A percentile compares a stretch with the other conserved stretches of the same genome.
These are phyloP conservation scores for Xylariaceae sp. DNA, from an alignment of 2,329 filamentous ascomycete species.

Conservation along the genomic window DNA sequence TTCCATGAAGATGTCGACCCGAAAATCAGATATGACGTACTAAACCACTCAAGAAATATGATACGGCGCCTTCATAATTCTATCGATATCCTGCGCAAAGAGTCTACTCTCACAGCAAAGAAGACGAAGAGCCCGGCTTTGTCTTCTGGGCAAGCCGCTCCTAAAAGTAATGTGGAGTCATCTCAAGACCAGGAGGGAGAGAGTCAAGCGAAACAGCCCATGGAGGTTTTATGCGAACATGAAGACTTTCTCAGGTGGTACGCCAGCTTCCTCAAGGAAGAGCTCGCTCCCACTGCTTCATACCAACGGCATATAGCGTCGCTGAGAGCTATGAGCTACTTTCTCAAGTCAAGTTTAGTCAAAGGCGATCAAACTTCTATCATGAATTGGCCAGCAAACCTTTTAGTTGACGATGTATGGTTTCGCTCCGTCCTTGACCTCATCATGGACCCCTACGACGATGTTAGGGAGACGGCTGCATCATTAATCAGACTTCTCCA, in stretches of 20 bases:
- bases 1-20: conserved; percentile 82
- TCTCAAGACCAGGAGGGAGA: conserved; percentile 1
- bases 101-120: conserved; percentile 33
- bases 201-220: conserved; percentile 22
- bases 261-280: conserved; percentile 61
- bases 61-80: conserved; percentile 68
- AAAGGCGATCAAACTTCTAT: conserved; percentile 42
- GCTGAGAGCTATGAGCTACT: conserved; percentile 61
- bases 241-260: conserved; percentile 70
- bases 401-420: conserved; percentile 45
- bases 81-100: conserved; percentile 47
- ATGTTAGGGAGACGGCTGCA: conserved; percentile 63
- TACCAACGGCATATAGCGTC: conserved; percentile 86
- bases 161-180: neutral
- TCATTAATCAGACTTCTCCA: conserved; percentile 47
- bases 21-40: conserved; percentile 75
- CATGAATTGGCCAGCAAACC: conserved; percentile 35
- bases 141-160: neutral
- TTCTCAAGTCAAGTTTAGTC: conserved; percentile 50
- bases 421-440: conserved; percentile 68
- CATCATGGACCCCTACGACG: conserved; percentile 85
- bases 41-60: conserved; percentile 69
- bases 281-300: conserved; percentile 74
- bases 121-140: conserved; percentile 21
- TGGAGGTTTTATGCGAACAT: conserved; percentile 44